Evolutionary conservation across 805 yeast species (phyloP).

Genomic region (Lachancea quebecensis): DNA sequence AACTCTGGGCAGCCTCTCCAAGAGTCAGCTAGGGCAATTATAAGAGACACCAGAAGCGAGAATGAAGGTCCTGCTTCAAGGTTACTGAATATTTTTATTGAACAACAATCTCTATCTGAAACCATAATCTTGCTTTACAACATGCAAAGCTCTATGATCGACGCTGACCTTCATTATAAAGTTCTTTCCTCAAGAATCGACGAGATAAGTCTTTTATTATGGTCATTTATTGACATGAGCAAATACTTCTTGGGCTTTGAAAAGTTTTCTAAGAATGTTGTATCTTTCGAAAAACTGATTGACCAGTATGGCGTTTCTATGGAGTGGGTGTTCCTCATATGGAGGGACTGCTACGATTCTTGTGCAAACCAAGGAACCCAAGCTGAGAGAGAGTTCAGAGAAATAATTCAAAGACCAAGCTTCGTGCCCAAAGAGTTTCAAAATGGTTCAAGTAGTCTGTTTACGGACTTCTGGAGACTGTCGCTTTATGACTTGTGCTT

Average conservation of each 20-base stretch:
- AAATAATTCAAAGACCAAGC: slow-evolving; percentile 10
- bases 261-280: slow-evolving; percentile 32
- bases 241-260: slow-evolving; percentile 40
- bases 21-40: slow-evolving; percentile 46
- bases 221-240: slow-evolving; percentile 54
- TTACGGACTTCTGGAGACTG: slow-evolving; percentile 64
- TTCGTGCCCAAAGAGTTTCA: slow-evolving; percentile 22
- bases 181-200: slow-evolving; percentile 66
- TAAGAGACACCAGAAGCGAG: slow-evolving; percentile 44
- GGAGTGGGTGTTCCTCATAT: slow-evolving; percentile 68
- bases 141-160: slow-evolving; percentile 35
- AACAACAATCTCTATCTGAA: slow-evolving; percentile 47
- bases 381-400: slow-evolving; percentile 6
- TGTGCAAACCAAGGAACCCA: slow-evolving; percentile 14
- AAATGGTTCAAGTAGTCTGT: slow-evolving; percentile 38
- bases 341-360: slow-evolving; percentile 48
- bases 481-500: slow-evolving; percentile 64
- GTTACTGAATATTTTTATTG: slow-evolving; percentile 41
- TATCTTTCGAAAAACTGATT: slow-evolving; percentile 38
- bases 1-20: slow-evolving; percentile 59
- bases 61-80: slow-evolving; percentile 42
- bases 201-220: slow-evolving; percentile 60
- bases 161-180: slow-evolving; percentile 49
- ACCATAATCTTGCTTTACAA: slow-evolving; percentile 57
- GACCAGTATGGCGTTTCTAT: slow-evolving; percentile 40